These are phyloP conservation scores for Sphagnum tenellum DNA, from an alignment of 225 moss, liverwort and hornwort species.

Conservation along the genomic window DNA sequence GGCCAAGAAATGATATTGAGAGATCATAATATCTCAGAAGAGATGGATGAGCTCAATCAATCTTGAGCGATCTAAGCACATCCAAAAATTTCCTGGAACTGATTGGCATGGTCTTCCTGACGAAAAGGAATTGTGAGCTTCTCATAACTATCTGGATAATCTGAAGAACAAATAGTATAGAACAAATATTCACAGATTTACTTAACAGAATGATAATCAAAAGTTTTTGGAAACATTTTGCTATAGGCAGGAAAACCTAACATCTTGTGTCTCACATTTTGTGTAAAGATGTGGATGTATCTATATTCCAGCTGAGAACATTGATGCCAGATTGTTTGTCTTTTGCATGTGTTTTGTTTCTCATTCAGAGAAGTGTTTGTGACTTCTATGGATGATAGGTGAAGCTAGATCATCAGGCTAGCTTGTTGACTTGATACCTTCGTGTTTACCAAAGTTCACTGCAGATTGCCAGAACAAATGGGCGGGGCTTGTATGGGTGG, in stretches of 20 bases:
- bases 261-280: no score
- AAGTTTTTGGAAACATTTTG: no score
- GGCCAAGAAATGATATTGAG: slow-evolving; percentile 49
- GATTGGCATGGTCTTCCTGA: slow-evolving; percentile 94
- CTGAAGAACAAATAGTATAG: no score
- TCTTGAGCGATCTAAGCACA: slow-evolving; percentile 72
- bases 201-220: no score
- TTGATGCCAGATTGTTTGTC: no score
- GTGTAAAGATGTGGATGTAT: no score
- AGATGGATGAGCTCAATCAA: slow-evolving; percentile 84
- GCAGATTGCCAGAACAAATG: slow-evolving; percentile 95
- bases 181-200: no score
- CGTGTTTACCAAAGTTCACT: slow-evolving; percentile 85
- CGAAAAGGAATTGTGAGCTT: slow-evolving; percentile 56
- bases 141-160: not conserved
- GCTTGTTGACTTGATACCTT: slow-evolving; percentile 78
- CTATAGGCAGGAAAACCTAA: no score
- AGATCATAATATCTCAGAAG: slow-evolving; percentile 75
- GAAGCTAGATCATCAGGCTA: slow-evolving; percentile 63
- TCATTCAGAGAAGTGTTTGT: no score
- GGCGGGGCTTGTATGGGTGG: slow-evolving; percentile 85
- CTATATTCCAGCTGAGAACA: no score
- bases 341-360: no score
- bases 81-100: slow-evolving; percentile 81
- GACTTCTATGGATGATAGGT: slow-evolving; percentile 29